These are phyloP conservation scores for Aphanomyces stellatus DNA, from an alignment of 352 stramenopile species.

Conservation along the genomic window DNA sequence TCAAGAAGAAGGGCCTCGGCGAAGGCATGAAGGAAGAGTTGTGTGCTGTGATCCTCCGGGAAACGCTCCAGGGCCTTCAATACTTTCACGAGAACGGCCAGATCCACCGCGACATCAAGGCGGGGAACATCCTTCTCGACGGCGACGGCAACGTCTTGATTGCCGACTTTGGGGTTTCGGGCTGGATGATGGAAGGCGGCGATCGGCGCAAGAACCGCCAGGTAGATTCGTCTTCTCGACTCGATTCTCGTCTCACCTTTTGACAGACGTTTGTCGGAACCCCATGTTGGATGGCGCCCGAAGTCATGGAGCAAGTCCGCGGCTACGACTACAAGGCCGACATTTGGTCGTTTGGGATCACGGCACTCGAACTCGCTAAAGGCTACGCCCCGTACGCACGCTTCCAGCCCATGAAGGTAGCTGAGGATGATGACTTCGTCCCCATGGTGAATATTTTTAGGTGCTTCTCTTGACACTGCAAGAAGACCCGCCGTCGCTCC, in stretches of 20 bases:
- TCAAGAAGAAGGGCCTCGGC: constrained; percentile 85
- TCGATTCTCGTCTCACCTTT: not conserved
- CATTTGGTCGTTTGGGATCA: constrained; percentile 99
- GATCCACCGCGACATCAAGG: constrained; percentile 99
- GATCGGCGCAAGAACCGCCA: constrained; percentile 88
- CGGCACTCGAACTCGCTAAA: constrained; percentile 97
- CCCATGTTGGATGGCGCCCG: constrained; percentile 94
- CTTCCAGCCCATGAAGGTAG: constrained; percentile 96
- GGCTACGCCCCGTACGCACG: constrained; percentile 97
- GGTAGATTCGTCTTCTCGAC: constrained; percentile 1
- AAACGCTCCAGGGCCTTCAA: constrained; percentile 94
- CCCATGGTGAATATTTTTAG: constrained; percentile 7
- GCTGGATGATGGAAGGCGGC: constrained; percentile 95
- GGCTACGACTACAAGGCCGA: constrained; percentile 96
- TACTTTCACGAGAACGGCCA: constrained; percentile 99
- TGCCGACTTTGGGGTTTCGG: constrained; percentile 98
- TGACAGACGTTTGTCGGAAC: constrained; percentile 97
- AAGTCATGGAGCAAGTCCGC: constrained; percentile 88
- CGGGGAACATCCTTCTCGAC: constrained; percentile 95
- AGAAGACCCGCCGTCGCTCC: constrained; percentile 91
- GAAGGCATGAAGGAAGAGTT: constrained; percentile 92
- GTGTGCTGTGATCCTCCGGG: constrained; percentile 95
- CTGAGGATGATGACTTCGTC: not conserved
- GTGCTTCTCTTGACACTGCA: constrained; percentile 95
- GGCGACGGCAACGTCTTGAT: constrained; percentile 93